These are phyloP conservation scores for Selaginella tamariscina DNA, from an alignment of 75 land plant genomes.

Conservation along the genomic window DNA sequence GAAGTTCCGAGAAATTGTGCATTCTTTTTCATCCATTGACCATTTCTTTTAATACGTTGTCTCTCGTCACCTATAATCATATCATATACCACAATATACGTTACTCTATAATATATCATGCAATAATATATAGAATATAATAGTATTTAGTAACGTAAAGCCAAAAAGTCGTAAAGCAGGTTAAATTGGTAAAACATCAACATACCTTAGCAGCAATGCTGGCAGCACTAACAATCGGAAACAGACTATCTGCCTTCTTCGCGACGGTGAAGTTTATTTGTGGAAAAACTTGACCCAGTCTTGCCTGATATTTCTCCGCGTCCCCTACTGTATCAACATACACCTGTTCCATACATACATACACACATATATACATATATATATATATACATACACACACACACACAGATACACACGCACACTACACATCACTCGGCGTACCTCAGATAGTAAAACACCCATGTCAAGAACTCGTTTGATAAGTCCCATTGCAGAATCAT, in stretches of 20 bases:
- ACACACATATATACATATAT: not conserved
- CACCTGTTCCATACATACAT: conserved; percentile 38
- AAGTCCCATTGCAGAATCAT: conserved; percentile 91
- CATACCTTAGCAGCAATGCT: conserved; percentile 90
- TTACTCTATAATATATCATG: not conserved
- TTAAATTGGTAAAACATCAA: not conserved
- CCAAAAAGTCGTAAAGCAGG: conserved; percentile 4
- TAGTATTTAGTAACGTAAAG: not conserved
- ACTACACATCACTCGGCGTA: conserved; percentile 12
- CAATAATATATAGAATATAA: not conserved
- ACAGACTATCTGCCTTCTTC: conserved; percentile 96
- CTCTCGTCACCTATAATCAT: conserved; percentile 91
- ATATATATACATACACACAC: not conserved
- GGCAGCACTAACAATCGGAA: conserved; percentile 97
- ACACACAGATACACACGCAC: not conserved
- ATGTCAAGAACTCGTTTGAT: conserved; percentile 38
- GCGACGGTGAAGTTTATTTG: conserved; percentile 77
- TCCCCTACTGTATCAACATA: conserved; percentile 97
- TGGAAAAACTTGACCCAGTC: conserved; percentile 69
- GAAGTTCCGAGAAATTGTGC: conserved; percentile 50
- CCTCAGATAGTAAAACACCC: conserved; percentile 76
- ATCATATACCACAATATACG: not conserved
- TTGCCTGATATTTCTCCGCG: conserved; percentile 67
- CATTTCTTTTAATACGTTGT: conserved; percentile 63
- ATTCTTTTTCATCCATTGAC: conserved; percentile 63